Percentiles rank a stretch among this genome's conserved stretches.
Evolutionary conservation across 352 stramenopile genomes (phyloP).

Genomic region (Pythium oligandrum): DNA sequence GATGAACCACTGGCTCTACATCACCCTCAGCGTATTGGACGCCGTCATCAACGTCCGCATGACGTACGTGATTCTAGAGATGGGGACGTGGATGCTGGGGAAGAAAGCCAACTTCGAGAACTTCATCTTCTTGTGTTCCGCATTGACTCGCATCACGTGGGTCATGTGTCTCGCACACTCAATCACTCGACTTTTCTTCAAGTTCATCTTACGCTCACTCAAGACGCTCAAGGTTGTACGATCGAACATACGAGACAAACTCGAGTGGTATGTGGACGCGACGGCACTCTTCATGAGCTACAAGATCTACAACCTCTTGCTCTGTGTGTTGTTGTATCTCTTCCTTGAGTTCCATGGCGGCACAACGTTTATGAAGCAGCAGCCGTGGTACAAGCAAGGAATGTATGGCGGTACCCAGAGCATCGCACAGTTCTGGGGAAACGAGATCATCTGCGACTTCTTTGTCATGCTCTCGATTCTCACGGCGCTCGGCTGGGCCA

Average conservation of each 20-base stretch:
- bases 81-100: conserved; percentile 56
- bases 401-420: conserved; percentile 34
- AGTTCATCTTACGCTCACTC: conserved; percentile 23
- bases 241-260: conserved; percentile 18
- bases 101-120: conserved; percentile 43
- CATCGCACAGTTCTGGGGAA: conserved; percentile 41
- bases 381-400: conserved; percentile 21
- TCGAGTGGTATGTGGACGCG: conserved; percentile 54
- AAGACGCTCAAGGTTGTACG: conserved; percentile 32
- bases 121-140: conserved; percentile 50
- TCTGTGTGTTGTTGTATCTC: conserved; percentile 37
- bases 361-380: conserved; percentile 41
- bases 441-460: conserved; percentile 54
- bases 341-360: conserved; percentile 28
- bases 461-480: conserved; percentile 33
- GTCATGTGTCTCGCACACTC: conserved; percentile 53
- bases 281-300: conserved; percentile 48
- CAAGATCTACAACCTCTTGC: conserved; percentile 54
- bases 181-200: conserved; percentile 21
- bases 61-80: conserved; percentile 40
- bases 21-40: conserved; percentile 49
- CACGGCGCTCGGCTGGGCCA: conserved; percentile 18
- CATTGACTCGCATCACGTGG: conserved; percentile 50
- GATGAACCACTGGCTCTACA: conserved; percentile 76
- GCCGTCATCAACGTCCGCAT: conserved; percentile 35